phyloP scores from a whole-genome alignment of 441 rosid species.

The Bruguiera hainesii region DNA sequence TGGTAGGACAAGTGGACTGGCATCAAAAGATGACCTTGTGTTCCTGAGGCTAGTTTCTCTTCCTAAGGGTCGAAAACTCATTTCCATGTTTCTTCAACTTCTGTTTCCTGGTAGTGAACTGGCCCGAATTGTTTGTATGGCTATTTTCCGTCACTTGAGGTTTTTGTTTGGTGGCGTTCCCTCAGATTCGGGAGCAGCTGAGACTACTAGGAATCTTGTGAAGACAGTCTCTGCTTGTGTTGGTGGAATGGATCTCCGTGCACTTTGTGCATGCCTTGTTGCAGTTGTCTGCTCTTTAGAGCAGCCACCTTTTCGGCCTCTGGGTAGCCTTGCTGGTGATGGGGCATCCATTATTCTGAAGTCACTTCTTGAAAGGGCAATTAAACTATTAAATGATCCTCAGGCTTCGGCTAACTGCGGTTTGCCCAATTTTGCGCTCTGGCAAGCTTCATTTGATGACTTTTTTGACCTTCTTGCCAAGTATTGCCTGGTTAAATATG shows the following conservation, averaged over 20 bases:
- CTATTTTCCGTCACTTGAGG: conserved; percentile 78
- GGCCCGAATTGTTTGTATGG: conserved; percentile 85
- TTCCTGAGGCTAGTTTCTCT: conserved; percentile 74
- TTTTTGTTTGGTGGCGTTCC: conserved; percentile 79
- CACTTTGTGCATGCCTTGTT: conserved; percentile 89
- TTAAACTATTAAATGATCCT: conserved; percentile 39
- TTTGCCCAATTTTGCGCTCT: conserved; percentile 61
- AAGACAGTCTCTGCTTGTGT: conserved; percentile 67
- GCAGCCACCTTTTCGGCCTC: conserved; percentile 96
- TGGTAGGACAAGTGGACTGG: conserved; percentile 48
- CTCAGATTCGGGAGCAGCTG: conserved; percentile 62
- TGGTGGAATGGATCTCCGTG: conserved; percentile 77
- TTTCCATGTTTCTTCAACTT: conserved; percentile 63
- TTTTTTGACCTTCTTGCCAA: conserved; percentile 87
- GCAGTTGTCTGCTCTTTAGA: conserved; percentile 96
- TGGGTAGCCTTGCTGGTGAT: conserved; percentile 87
- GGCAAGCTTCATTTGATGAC: conserved; percentile 97
- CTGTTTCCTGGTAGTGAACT: conserved; percentile 82
- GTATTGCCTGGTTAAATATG: conserved; percentile 86
- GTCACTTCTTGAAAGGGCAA: conserved; percentile 74
- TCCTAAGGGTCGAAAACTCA: conserved; percentile 80
- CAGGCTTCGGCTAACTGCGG: conserved; percentile 43
- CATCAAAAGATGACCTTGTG: conserved; percentile 78
- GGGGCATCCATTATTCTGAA: conserved; percentile 75
- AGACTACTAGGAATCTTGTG: conserved; percentile 55